Evolutionary conservation across 1,284 basidiomycete genomes (phyloP).

Genomic region (Malassezia arunalokei): DNA sequence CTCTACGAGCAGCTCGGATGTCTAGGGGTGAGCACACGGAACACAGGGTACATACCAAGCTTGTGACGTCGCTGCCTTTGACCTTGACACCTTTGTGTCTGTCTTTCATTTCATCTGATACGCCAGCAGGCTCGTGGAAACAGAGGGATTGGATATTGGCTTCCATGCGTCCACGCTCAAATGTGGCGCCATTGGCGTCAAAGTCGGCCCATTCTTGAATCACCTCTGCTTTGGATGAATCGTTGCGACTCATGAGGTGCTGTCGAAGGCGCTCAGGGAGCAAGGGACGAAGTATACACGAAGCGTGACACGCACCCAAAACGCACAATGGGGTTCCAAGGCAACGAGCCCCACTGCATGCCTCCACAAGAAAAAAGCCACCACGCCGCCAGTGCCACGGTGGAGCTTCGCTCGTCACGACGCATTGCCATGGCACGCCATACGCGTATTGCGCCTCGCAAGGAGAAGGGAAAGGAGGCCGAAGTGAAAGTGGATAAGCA

Average conservation of each 20-base stretch:
- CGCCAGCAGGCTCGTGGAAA: constrained; percentile 26
- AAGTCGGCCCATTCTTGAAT: constrained; percentile 42
- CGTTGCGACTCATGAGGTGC: neutral
- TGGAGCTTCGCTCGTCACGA: neutral
- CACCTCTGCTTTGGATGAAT: constrained; percentile 19
- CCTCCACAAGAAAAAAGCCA: constrained; percentile 1
- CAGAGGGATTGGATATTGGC: constrained; percentile 30
- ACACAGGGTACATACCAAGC: constrained; percentile 22
- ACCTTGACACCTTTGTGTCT: constrained; percentile 28
- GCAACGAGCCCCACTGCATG: neutral
- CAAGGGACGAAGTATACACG: no score
- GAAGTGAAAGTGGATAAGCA: neutral
- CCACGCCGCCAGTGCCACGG: neutral
- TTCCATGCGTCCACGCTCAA: constrained; percentile 39
- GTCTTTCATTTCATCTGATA: constrained; percentile 18
- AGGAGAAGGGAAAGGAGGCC: neutral
- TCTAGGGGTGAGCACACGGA: constrained; percentile 1
- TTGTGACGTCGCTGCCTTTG: constrained; percentile 30
- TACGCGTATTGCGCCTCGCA: constrained; percentile 3
- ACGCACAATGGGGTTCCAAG: no score
- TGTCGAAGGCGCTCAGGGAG: no score
- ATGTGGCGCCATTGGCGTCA: constrained; percentile 33
- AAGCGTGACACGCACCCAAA: no score
- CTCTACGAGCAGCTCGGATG: constrained; percentile 20
- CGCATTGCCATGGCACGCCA: constrained; percentile 1